Conservation (phyloP, 768 basidiomycete species). For the Kwoniella europaea region DNA sequence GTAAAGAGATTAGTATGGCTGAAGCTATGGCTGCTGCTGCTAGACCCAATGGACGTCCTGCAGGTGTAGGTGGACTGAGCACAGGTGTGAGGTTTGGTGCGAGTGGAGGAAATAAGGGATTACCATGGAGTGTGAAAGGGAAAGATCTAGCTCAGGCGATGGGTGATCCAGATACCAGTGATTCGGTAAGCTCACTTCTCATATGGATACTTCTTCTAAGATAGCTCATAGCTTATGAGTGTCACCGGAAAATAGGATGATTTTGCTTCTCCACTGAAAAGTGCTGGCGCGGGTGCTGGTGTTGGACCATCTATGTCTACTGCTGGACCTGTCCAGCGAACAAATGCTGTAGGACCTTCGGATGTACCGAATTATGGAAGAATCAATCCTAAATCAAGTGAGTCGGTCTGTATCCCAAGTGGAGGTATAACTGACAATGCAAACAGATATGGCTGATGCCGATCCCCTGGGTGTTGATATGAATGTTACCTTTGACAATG, state of each 20-base stretch:
- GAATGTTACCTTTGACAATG: constrained; percentile 93
- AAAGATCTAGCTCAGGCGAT: constrained; percentile 47
- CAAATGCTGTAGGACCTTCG: constrained; percentile 67
- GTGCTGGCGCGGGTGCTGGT: constrained; percentile 46
- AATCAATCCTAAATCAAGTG: constrained; percentile 36
- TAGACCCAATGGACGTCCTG: constrained; percentile 24
- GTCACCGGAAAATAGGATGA: constrained; percentile 43
- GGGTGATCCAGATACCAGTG: constrained; percentile 51
- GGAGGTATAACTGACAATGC: neutral
- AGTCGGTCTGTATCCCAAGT: constrained; percentile 1
- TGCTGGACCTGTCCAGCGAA: constrained; percentile 67
- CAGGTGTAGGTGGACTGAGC: constrained; percentile 30
- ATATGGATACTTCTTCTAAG: too few relatives aligned
- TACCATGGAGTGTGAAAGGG: constrained; percentile 42
- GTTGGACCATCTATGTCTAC: constrained; percentile 61
- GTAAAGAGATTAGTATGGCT: constrained; percentile 28
- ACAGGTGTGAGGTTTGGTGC: constrained; percentile 35
- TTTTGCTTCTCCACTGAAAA: constrained; percentile 32
- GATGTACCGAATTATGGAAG: constrained; percentile 47
- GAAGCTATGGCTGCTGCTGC: constrained; percentile 33
- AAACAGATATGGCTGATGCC: constrained; percentile 81
- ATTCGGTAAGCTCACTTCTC: constrained; percentile 36
- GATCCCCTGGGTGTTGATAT: constrained; percentile 93
- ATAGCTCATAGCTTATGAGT: neutral
- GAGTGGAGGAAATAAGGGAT: constrained; percentile 19